These are phyloP conservation scores for Ceratobasidium sp. DNA, from an alignment of 1,284 basidiomycete genomes.

Conservation along the genomic window DNA sequence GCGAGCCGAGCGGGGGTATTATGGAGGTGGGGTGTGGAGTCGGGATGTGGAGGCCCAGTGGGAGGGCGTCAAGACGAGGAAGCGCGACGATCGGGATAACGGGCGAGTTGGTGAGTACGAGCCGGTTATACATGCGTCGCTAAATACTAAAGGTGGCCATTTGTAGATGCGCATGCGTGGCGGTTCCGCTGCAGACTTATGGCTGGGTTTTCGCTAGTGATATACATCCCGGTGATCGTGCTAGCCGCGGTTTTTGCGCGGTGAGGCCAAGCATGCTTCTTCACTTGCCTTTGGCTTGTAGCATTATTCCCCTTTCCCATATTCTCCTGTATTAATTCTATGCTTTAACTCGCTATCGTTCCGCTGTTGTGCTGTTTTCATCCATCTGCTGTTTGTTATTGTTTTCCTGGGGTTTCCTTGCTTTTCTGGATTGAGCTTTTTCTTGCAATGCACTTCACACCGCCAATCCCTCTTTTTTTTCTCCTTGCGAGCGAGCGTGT, in stretches of 20 bases:
- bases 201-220: conserved; percentile 46
- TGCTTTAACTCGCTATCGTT: not conserved
- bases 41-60: conserved; percentile 35
- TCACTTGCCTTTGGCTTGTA: conserved; percentile 21
- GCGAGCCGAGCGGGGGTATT: conserved; percentile 29
- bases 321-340: conserved; percentile 11
- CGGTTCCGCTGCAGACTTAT: conserved; percentile 48
- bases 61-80: conserved; percentile 32
- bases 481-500: conserved; percentile 18
- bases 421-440: conserved; percentile 20
- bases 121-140: not conserved
- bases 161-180: conserved; percentile 47
- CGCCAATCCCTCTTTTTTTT: not conserved
- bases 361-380: not conserved
- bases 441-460: conserved; percentile 5
- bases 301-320: conserved; percentile 8
- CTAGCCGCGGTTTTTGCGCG: conserved; percentile 48
- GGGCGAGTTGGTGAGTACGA: conserved; percentile 28
- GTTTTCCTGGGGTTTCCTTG: conserved; percentile 17
- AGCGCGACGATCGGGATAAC: conserved; percentile 30
- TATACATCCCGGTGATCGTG: conserved; percentile 49
- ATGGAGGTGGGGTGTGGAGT: conserved; percentile 39
- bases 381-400: not conserved
- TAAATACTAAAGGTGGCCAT: conserved; percentile 5
- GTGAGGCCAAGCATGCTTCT: conserved; percentile 6